Base-by-base conservation (phyloP, 148 eudicot species). In the Spergularia bocconei region DNA sequence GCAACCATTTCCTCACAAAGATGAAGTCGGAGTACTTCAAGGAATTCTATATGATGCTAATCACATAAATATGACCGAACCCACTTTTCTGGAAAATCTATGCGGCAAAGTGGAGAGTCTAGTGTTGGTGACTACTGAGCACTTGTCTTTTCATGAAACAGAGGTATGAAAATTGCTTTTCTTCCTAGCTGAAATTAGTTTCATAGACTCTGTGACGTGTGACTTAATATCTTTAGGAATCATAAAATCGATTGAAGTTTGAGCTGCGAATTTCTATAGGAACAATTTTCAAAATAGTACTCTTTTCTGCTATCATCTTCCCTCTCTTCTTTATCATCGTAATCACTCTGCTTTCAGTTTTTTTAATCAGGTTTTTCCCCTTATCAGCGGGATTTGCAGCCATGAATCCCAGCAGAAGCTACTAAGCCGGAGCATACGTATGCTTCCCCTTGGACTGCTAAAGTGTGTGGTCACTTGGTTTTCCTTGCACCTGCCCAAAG, bases 361-460 rank as follows among this genome's bases (percentile, higher is more conserved):
- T 29, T 29, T 29, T 2, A 13, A 44, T 73, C 91, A 93, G 98
- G 89, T 93, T 78, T 77, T 91, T 77, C 90, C 90, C 36, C 64
- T 85, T 60, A 85, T 93, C 64, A 63, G 71, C 79, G 75, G 75
- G 76, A 91, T 79, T 19, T 91, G 87, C 77, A 80, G 82, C 77
- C 74, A 75, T 70, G 86, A 85, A 79, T 80, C 84, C 83, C 92
- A 88, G 77, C 85, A 81, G 66, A 79, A 87, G 86, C 70, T 91
- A 69, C 60, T 90, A 63, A 81, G 87, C 81, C 77, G 75, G 69
- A 79, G 89, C 80, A 84, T 93, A 60, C 84, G 73, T 44, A 80
- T 80, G 87, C 80, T 93, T 79, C 98, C 98, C 21, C 93, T 93
- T 79, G 97, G 98, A 72, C 79, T 93, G 72, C 86, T 93, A 33